Evolutionary conservation across 2,329 filamentous ascomycete species (phyloP), one percentile per base, ranked within the genome.

Genomic region (Verticillium albo-atrum): DNA sequence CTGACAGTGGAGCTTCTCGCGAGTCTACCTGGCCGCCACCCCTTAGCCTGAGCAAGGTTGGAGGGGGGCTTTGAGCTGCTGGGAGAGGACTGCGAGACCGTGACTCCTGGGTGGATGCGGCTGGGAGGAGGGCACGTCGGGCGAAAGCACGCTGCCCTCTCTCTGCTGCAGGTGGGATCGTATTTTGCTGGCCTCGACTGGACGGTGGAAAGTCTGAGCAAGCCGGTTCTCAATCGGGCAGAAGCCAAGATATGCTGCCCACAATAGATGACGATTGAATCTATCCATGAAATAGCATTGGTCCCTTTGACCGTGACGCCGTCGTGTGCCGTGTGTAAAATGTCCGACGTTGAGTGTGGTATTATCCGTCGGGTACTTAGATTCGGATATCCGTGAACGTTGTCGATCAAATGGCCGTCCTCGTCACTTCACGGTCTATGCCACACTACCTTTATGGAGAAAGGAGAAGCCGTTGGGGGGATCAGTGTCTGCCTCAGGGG

Each of bases 201-300:
- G 64, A 62, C 67, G 57, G 62, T 73, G 60, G 67, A 66, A 58
- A 65, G 63, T 65, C 67, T 61, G 58, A 67, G 68, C 72, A 71
- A 74, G 72, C 71, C 73, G 70, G 56, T 56, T 57, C 63, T 56
- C 63, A 63, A 63, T n/a, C 14, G 34, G 54, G 54, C 27, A 55
- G 35, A 35, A 30, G 68, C 63, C 58, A 70, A 17, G 6, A 63
- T 60, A 25, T n/a, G 63, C 57, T 54, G 57, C 60, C 58, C 56
- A 27, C 58, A 63, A 72, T 82, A 82, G 80, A 81, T 60, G 79
- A 77, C 79, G 68, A 66, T 80, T 79, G 80, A 82, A 82, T 80
- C 78, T 80, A 80, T 76, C 71, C 73, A 72, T 71, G 56, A 25
- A 20, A 2, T 42, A 42, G n/a, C 15, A 42, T 32, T 32, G 30